Conservation (phyloP, 75 land plant genomes). For the Pinus tabuliformis region DNA sequence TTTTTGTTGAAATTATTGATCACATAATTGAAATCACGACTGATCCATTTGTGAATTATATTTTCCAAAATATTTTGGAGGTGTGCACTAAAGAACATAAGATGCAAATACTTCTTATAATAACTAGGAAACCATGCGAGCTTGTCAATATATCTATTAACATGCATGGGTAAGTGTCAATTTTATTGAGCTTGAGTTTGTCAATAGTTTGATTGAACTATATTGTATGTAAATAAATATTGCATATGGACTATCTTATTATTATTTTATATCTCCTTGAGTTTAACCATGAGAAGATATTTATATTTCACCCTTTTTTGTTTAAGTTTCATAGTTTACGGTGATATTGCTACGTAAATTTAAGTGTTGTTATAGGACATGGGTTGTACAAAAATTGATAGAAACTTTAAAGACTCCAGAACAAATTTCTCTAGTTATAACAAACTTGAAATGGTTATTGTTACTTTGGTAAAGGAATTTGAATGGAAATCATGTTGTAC, state of each 20-base stretch:
- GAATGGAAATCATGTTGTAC: constrained; percentile 85
- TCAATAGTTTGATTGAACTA: not conserved
- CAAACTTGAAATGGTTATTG: constrained; percentile 49
- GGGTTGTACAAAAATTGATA: constrained; percentile 81
- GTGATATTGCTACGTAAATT: not conserved
- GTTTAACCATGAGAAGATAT: no score
- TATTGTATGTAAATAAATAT: not conserved
- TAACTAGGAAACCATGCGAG: constrained; percentile 37
- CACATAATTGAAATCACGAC: constrained; percentile 76
- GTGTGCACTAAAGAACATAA: constrained; percentile 68
- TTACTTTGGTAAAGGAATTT: constrained; percentile 61
- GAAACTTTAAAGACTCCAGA: constrained; percentile 49
- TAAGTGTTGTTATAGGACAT: constrained; percentile 36
- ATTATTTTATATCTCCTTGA: not conserved
- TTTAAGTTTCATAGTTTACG: not conserved
- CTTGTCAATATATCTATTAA: constrained; percentile 38
- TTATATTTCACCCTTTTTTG: not conserved
- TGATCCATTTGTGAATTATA: constrained; percentile 85
- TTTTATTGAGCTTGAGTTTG: not conserved
- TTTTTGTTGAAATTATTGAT: constrained; percentile 55
- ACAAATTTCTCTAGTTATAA: constrained; percentile 38
- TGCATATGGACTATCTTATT: not conserved
- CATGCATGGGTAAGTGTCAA: constrained; percentile 40
- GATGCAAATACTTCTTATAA: constrained; percentile 44
- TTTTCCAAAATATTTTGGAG: constrained; percentile 78